Percentiles rank a stretch among this genome's conserved stretches.
Conservation (phyloP, 2,329 filamentous ascomycete genomes). For the Proliferodiscus dingleyae region DNA sequence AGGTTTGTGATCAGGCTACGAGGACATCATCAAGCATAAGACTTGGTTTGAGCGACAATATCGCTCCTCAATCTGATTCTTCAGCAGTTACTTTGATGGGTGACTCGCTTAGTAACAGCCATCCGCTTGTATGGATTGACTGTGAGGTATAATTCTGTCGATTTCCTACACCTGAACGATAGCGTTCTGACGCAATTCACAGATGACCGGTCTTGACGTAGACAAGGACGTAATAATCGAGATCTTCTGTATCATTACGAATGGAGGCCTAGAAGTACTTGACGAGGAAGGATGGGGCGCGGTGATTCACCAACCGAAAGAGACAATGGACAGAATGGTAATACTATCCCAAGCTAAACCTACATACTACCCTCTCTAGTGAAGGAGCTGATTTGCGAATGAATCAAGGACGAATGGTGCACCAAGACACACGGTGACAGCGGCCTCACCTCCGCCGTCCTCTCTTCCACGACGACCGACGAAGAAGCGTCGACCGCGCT, state of each 20-base stretch:
- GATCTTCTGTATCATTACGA: constrained; percentile 88
- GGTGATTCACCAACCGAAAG: constrained; percentile 67
- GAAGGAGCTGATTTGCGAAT: not conserved
- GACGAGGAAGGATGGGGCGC: constrained; percentile 75
- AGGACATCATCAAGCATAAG: not conserved
- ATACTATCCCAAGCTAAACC: not conserved
- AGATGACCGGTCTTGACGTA: constrained; percentile 90
- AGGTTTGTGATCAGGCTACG: too few species aligned
- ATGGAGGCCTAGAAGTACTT: constrained; percentile 68
- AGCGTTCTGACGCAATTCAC: constrained; percentile 9
- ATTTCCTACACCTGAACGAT: constrained; percentile 1
- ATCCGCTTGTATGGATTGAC: constrained; percentile 31
- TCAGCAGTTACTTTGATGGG: not conserved
- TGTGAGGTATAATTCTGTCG: constrained; percentile 26
- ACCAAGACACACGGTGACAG: constrained; percentile 70
- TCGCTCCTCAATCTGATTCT: not conserved
- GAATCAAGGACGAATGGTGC: constrained; percentile 73
- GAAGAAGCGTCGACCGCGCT: constrained; percentile 64
- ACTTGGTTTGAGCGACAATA: not conserved
- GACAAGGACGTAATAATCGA: constrained; percentile 82
- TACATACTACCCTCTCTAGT: constrained; percentile 7
- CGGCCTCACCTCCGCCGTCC: constrained; percentile 74
- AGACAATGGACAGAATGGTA: constrained; percentile 67
- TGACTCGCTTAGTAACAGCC: constrained; percentile 3
- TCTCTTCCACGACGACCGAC: constrained; percentile 67